Conservation (phyloP, 208 protist species). For the Leishmania turanica region DNA sequence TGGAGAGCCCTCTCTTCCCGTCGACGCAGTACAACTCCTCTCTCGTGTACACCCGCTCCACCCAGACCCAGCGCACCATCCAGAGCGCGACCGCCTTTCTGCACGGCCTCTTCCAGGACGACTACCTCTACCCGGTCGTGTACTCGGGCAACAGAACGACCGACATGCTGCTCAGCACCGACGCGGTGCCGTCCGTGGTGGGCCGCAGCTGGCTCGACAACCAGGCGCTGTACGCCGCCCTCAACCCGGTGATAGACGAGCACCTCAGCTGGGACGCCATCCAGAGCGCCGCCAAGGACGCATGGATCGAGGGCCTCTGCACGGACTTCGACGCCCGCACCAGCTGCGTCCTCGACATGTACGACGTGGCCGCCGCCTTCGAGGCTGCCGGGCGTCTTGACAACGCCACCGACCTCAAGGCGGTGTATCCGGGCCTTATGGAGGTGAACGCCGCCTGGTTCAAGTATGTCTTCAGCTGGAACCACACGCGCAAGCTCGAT, state of each 20-base stretch:
- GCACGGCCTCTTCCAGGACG: slow-evolving; percentile 47
- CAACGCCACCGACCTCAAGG: slow-evolving; percentile 31
- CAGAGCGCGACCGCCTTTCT: slow-evolving; percentile 62
- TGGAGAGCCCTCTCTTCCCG: slow-evolving; percentile 45
- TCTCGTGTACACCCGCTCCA: slow-evolving; percentile 60
- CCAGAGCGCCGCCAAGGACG: slow-evolving; percentile 40
- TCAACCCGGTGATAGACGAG: slow-evolving; percentile 31
- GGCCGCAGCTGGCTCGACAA: slow-evolving; percentile 29
- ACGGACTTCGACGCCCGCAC: slow-evolving; percentile 28
- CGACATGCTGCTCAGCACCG: slow-evolving; percentile 52
- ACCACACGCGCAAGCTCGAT: slow-evolving; percentile 32
- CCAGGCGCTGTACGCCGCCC: slow-evolving; percentile 10
- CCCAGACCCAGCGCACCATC: slow-evolving; percentile 50
- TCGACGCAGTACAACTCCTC: slow-evolving; percentile 45
- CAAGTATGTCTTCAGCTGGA: slow-evolving; percentile 37
- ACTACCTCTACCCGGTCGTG: slow-evolving; percentile 49
- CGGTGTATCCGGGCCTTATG: slow-evolving; percentile 14
- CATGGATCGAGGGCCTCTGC: slow-evolving; percentile 40
- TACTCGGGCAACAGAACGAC: slow-evolving; percentile 39
- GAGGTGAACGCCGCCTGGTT: slow-evolving; percentile 27
- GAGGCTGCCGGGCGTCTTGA: slow-evolving; percentile 30
- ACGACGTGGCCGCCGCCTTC: slow-evolving; percentile 56
- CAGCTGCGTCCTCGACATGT: slow-evolving; percentile 38
- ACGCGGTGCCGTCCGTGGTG: slow-evolving; percentile 36
- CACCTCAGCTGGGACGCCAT: slow-evolving; percentile 53